These are phyloP conservation scores for Tolypocladium inflatum DNA, from an alignment of 2,329 filamentous ascomycete genomes.

Conservation along the genomic window DNA sequence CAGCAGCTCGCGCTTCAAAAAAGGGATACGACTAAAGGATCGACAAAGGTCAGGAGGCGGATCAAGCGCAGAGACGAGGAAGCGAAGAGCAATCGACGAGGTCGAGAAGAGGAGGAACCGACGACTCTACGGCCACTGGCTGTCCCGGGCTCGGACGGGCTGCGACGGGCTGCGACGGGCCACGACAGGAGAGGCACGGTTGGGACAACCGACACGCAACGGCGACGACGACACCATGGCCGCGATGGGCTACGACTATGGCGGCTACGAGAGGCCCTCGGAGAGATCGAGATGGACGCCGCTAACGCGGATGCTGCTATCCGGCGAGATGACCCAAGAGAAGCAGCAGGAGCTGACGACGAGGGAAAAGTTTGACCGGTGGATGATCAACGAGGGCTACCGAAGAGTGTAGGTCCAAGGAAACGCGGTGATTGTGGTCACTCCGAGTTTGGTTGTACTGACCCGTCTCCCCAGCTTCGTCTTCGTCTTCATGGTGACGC, in stretches of 20 bases:
- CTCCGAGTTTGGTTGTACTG: not conserved
- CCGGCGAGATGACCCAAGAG: constrained; percentile 72
- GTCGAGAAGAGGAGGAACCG: not conserved
- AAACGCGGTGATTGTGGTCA: too few species aligned
- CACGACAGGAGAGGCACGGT: not conserved
- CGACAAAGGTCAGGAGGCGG: not conserved
- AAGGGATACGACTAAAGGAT: not conserved
- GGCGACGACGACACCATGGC: not conserved
- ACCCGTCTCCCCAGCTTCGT: constrained; percentile 49
- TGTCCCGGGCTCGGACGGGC: not conserved
- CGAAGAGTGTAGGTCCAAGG: constrained; percentile 56
- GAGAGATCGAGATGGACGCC: constrained; percentile 78
- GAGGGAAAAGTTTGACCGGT: constrained; percentile 67
- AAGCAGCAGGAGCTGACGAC: constrained; percentile 57
- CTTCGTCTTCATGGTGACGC: constrained; percentile 62
- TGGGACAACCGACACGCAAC: not conserved
- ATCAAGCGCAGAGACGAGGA: too few species aligned
- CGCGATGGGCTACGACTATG: constrained; percentile 18
- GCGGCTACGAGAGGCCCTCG: constrained; percentile 30
- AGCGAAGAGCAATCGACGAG: not conserved
- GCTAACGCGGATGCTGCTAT: constrained; percentile 72
- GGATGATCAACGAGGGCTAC: constrained; percentile 88
- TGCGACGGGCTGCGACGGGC: not conserved
- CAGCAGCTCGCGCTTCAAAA: not conserved
- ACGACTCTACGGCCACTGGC: not conserved